phyloP scores from a whole-genome alignment of 2,329 filamentous ascomycete genomes.

The Aspergillus aculeatus region DNA sequence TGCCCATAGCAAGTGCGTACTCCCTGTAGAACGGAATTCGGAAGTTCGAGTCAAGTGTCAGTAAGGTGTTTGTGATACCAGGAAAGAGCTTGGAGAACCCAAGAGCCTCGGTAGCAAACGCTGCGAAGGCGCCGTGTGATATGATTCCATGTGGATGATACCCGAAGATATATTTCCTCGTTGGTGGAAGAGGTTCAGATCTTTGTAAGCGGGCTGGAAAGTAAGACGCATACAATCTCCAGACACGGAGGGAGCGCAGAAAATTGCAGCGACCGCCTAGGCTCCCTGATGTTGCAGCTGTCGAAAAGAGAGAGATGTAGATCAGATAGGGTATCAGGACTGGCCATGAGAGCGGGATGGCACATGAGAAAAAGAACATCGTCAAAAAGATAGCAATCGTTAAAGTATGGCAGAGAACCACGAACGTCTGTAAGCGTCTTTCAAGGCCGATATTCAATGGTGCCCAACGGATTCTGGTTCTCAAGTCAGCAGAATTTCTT shows the following conservation, averaged over 20 bases:
- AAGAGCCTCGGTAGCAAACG: conserved; percentile 86
- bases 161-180: conserved; percentile 91
- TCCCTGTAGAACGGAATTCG: conserved; percentile 90
- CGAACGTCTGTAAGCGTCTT: conserved; percentile 72
- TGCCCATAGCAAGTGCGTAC: conserved; percentile 84
- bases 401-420: conserved; percentile 72
- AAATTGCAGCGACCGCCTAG: conserved; percentile 73
- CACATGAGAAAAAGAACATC: conserved; percentile 85
- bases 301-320: conserved; percentile 73
- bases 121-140: conserved; percentile 88
- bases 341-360: conserved; percentile 90
- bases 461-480: conserved; percentile 73
- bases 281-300: conserved; percentile 71
- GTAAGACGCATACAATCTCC: conserved; percentile 88
- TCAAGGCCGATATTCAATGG: conserved; percentile 71
- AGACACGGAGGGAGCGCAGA: conserved; percentile 70
- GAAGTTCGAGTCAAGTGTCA: conserved; percentile 96
- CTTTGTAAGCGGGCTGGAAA: conserved; percentile 88
- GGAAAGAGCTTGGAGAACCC: conserved; percentile 87
- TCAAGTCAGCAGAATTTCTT: not conserved
- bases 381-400: conserved; percentile 70
- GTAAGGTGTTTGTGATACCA: conserved; percentile 87
- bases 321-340: conserved; percentile 73
- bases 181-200: conserved; percentile 72
- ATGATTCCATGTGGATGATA: conserved; percentile 99